Evolutionary conservation across 1,284 basidiomycete species (phyloP), one percentile per base, ranked within the genome.

Genomic region (Sanghuangporus baumii): DNA sequence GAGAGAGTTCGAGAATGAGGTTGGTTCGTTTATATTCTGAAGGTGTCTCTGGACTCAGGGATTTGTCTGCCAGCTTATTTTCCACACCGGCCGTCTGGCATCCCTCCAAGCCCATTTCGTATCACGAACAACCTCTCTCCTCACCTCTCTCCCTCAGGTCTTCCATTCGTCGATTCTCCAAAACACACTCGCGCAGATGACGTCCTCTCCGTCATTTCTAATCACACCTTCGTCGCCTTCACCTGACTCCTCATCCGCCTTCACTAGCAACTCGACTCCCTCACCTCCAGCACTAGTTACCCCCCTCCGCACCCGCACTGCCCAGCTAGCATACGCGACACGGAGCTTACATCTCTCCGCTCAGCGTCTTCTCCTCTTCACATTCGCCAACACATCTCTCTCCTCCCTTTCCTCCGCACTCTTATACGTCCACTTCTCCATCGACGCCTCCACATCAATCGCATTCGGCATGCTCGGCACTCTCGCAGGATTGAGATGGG

Each of bases 41-140:
- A 36, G 36, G 5, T 36, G 9, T 4, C 48, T 48, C 26, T 14
- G 52, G 12, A 18, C 26, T 34, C 43, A 12, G 60, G 56, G 54
- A 18, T n/a, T n/a, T n/a, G 14, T n/a, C 14, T 46, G 7, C 43
- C 66, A 93, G 89, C 78, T 93, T 40, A 79, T 88, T 18, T 83
- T 86, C 66, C 85, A 91, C 66, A 81, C 87, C 1, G 92, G 90
- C 14, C 78, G 82, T 57, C 75, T 92, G n/a, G 73, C 81, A n/a
- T 73, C 75, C 34, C 70, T 84, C 2, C 88, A 91, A 72, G 66
- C 73, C 2, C 67, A 76, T 1, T 71, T 89, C 11, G 77, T 81
- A 1, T 66, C 69, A 23, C 72, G 78, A 34, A 80, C 82, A 3
- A 78, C 81, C 37, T 60, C 66, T 2, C 72, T 84, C 26, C 68